Conservation (phyloP, 257 asterid species). For the Solanum gracilifrons region DNA sequence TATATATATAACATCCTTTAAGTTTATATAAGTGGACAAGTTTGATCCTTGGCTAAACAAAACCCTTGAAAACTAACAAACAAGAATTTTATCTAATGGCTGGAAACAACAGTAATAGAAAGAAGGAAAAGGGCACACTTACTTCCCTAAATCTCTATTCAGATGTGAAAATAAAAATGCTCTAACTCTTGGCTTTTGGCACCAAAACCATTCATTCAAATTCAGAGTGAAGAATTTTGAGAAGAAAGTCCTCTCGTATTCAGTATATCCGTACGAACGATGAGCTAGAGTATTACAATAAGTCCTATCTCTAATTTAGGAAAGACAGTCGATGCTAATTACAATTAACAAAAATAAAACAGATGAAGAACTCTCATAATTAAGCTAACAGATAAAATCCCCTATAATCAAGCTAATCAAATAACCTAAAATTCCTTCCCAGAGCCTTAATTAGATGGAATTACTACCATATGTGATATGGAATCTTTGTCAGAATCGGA, state of each 20-base stretch:
- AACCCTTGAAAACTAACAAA: neutral
- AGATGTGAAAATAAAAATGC: neutral
- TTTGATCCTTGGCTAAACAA: neutral
- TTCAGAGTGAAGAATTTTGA: neutral
- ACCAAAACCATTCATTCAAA: neutral
- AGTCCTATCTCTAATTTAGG: neutral
- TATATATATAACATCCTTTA: neutral
- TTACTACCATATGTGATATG: neutral
- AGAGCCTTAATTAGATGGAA: neutral
- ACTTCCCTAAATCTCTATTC: neutral
- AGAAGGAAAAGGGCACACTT: neutral
- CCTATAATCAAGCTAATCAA: neutral
- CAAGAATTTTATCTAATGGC: neutral
- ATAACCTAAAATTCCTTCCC: neutral
- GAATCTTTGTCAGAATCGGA: neutral
- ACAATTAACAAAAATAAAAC: neutral
- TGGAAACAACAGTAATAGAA: neutral
- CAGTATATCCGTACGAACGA: neutral
- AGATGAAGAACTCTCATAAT: no score
- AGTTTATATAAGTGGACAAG: neutral
- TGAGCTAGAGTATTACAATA: neutral
- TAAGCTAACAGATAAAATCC: neutral
- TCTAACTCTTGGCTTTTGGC: neutral
- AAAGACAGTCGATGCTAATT: neutral
- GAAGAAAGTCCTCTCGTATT: no score